Base-by-base conservation (phyloP, 2,329 filamentous ascomycete genomes). In the Calonectria fujianensis region DNA sequence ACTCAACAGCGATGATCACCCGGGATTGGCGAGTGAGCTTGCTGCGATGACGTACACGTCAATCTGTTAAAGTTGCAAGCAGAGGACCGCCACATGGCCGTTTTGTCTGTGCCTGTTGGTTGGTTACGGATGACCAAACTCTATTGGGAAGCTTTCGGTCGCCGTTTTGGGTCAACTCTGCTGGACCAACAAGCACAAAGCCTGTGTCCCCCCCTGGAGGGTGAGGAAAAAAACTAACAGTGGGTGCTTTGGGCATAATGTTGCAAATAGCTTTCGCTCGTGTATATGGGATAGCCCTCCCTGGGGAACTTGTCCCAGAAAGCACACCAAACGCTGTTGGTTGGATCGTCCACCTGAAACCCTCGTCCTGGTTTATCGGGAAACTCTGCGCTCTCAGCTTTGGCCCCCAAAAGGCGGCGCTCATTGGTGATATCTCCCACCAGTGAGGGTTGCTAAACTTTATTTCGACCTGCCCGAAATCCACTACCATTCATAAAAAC, bases 401-500 rank as follows among this genome's bases (percentile, higher is more conserved):
- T 48, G 45, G 57, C 35, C 24, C 57, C 24, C 45, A 48, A 37
- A 41, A 41, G 7, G n/a, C 24, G 35, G 37, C 35, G 57, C 35
- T 63, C 57, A 63, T 63, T 63, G 57, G 57, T 63, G 57, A 63
- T 63, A 63, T 63, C 57, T 63, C 57, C 57, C 57, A 63, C 57
- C 57, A 63, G 57, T 63, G 37, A 63, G 57, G 57, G 57, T 7
- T 63, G 57, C 57, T 63, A 63, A 63, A 63, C 57, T 41, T 63
- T 63, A 63, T 41, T 63, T 41, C 57, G 57, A 63, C 57, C 57
- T 63, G 57, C 57, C 57, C 57, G 39, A 63, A 63, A 63, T 41
- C 57, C 57, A 63, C 57, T 63, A 63, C 57, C 57, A 63, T 39
- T 63, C 57, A 41, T 41, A 41, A 63, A 63, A 63, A 63, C 57